phyloP scores from a whole-genome alignment of 2,329 filamentous ascomycete genomes.

The Aureobasidium leucospermi region DNA sequence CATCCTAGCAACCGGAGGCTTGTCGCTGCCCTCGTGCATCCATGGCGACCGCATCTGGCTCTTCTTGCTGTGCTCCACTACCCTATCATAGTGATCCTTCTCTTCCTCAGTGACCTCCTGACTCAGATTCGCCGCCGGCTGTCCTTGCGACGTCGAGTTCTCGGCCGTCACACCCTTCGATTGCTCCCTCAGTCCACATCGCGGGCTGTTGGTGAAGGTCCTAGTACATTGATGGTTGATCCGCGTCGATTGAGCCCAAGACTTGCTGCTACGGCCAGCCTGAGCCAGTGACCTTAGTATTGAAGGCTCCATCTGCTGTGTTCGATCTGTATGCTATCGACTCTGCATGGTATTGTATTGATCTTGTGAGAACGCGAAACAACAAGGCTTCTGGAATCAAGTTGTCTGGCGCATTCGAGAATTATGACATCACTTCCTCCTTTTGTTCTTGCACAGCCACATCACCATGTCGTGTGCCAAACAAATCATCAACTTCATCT shows the following conservation, averaged over 20 bases:
- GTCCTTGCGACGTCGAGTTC: slow-evolving; percentile 12
- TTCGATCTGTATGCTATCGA: background rate
- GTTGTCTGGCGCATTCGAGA: no score
- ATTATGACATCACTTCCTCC: background rate
- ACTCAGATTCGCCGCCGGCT: slow-evolving; percentile 22
- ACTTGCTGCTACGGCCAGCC: background rate
- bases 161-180: background rate
- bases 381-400: no score
- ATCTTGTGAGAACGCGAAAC: background rate
- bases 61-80: slow-evolving; percentile 42
- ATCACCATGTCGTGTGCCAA: background rate
- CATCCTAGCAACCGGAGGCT: slow-evolving; percentile 47
- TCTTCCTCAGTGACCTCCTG: slow-evolving; percentile 40
- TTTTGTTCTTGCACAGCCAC: background rate
- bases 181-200: background rate
- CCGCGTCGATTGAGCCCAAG: background rate
- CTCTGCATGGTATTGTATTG: background rate
- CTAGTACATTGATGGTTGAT: background rate
- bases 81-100: slow-evolving; percentile 28
- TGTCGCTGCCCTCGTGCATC: slow-evolving; percentile 55
- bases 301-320: background rate
- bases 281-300: background rate
- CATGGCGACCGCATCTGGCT: slow-evolving; percentile 57
- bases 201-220: background rate
- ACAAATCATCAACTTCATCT: background rate